phyloP scores from a whole-genome alignment of 805 yeast species.

The Pichia scutulata region DNA sequence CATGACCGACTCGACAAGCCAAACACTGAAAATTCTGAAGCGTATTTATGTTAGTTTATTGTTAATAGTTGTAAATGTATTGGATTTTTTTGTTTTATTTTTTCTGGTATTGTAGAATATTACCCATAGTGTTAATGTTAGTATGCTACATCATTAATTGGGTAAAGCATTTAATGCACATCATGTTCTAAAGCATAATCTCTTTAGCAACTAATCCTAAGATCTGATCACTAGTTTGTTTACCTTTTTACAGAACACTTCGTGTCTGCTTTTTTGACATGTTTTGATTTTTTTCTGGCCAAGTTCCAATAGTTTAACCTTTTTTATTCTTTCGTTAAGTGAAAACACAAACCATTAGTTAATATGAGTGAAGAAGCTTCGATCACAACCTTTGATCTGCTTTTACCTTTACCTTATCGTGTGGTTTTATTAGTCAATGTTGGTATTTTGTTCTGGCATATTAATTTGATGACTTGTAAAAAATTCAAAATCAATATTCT shows the following conservation, averaged over 20 bases:
- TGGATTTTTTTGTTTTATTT: neutral
- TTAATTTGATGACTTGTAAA: conserved; percentile 34
- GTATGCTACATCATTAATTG: too few species aligned
- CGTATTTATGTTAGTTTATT: neutral
- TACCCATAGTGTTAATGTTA: neutral
- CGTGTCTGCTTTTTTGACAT: neutral
- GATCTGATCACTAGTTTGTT: too few species aligned
- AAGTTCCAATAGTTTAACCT: neutral
- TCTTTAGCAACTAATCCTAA: too few species aligned
- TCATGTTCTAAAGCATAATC: too few species aligned
- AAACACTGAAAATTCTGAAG: conserved; percentile 63
- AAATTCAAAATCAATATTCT: conserved; percentile 37
- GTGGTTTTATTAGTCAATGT: conserved; percentile 40
- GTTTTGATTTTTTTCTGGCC: neutral
- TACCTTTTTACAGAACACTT: too few species aligned
- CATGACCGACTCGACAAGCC: conserved; percentile 69
- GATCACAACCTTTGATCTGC: conserved; percentile 1
- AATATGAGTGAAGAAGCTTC: neutral
- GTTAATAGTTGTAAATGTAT: neutral
- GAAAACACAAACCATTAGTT: neutral
- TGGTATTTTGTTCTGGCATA: conserved; percentile 49
- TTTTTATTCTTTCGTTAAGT: neutral
- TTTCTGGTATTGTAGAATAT: neutral
- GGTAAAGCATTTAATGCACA: neutral
- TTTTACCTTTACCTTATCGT: conserved; percentile 42